A percentile compares a stretch with the other conserved stretches of the same genome.
Evolutionary conservation across 345 rosid species (phyloP).

Genomic region (Eucalyptus tenuipes): DNA sequence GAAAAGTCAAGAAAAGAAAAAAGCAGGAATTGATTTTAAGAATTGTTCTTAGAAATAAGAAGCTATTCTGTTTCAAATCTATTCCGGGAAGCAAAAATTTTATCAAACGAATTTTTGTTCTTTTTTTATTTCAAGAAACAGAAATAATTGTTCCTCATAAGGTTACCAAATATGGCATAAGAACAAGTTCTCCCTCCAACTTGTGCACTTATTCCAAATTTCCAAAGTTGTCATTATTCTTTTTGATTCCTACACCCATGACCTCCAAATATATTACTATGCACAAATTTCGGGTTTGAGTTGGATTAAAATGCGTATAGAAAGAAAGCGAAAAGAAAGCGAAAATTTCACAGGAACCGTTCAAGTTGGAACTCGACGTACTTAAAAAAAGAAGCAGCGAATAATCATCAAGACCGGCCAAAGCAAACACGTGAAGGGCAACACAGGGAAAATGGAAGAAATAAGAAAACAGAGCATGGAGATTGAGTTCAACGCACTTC

Average conservation of each 20-base stretch:
- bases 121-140: fast-evolving
- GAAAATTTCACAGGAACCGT: neutral
- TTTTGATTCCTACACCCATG: neutral
- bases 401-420: neutral
- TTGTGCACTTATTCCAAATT: too few species aligned
- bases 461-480: neutral
- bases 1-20: too few species aligned
- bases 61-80: fast-evolving
- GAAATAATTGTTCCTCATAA: fast-evolving
- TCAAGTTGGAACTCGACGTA: neutral
- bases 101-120: fast-evolving
- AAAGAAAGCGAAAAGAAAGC: neutral
- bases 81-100: fast-evolving
- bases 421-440: neutral
- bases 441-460: neutral
- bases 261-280: neutral
- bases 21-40: fast-evolving
- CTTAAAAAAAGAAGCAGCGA: neutral
- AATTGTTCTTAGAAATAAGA: fast-evolving
- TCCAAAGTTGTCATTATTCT: too few species aligned
- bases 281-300: neutral
- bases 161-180: fast-evolving
- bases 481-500: neutral
- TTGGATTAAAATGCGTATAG: neutral
- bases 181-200: too few species aligned